Conservation (phyloP, 164 flowering plant genomes). For the Macadamia integrifolia region DNA sequence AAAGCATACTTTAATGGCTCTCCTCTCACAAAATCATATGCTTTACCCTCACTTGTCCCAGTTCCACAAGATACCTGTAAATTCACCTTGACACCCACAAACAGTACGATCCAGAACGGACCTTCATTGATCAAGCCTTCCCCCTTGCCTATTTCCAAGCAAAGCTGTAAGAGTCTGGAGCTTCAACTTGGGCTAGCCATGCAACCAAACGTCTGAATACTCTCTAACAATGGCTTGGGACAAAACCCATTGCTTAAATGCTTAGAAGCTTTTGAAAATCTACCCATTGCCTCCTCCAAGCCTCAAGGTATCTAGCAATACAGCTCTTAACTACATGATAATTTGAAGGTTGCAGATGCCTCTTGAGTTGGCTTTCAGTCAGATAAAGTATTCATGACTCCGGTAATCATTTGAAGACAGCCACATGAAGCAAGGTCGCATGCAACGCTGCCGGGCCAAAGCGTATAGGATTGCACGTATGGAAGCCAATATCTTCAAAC, state of each 20-base stretch:
- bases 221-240: constrained; percentile 15
- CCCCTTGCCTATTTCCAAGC: constrained; percentile 25
- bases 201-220: constrained; percentile 14
- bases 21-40: constrained; percentile 18
- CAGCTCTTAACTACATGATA: too few species aligned
- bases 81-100: constrained; percentile 27
- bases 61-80: constrained; percentile 22
- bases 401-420: too few species aligned
- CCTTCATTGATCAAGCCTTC: constrained; percentile 22
- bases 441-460: too few species aligned
- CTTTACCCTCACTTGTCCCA: constrained; percentile 16
- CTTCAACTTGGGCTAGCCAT: constrained; percentile 42
- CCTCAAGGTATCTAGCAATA: too few species aligned
- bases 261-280: too few species aligned
- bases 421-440: too few species aligned
- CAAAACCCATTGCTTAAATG: too few species aligned
- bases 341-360: too few species aligned
- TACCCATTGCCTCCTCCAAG: not conserved
- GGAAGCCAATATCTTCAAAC: too few species aligned
- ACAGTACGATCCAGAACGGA: constrained; percentile 19
- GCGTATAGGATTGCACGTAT: too few species aligned
- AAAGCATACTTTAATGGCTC: constrained; percentile 15
- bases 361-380: too few species aligned
- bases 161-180: constrained; percentile 38
- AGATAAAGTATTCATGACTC: too few species aligned